Evolutionary conservation across 1,284 basidiomycete genomes (phyloP), one percentile per base, ranked within the genome.

Genomic region (Trichosporon sp.): DNA sequence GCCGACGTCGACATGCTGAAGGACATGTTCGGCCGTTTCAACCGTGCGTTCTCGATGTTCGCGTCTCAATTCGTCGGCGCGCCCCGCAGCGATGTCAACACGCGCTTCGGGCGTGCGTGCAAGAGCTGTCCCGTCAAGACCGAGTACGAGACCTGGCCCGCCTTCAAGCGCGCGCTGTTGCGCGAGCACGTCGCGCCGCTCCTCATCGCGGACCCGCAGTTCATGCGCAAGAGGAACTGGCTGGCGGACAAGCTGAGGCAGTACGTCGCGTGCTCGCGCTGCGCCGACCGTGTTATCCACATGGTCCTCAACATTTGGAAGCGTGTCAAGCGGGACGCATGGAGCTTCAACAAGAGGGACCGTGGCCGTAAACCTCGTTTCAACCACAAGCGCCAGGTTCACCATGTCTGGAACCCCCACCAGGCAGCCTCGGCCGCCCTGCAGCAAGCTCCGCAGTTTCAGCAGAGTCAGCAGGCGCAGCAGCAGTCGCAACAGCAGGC

Each of bases 241-340:
- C 59, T 63, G 31, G 5, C 14, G 1, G 16, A 16, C 31, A 16
- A 37, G 35, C 16, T 37, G 11, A 35, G 59, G 14, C 59, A 63
- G 59, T 35, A 8, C 16, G 37, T 35, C 16, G 35, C 32, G 6
- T 63, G 59, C 31, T 6, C 32, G 12, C 59, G 59, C 59, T 63
- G 59, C 31, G 59, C 59, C 32, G 31, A 35, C 32, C 59, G 59
- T 31, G n/a, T 63, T 11, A 63, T 63, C 32, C 32, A 35, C 59
- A 4, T 63, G 16, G 5, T 10, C 31, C 59, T 63, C 4, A 4
- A 63, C 31, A 4, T 32, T 2, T 63, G 59, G 59, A 63, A 63
- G 59, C 31, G 32, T 14, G 16, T 63, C 32, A 6, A 63, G 31
- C 4, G 10, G 5, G 35, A 35, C 31, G 59, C 14, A 1, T 63